Percentiles rank a stretch among this genome's conserved stretches.
Conservation (phyloP, 805 yeast species). For the Brettanomyces custersianus region DNA sequence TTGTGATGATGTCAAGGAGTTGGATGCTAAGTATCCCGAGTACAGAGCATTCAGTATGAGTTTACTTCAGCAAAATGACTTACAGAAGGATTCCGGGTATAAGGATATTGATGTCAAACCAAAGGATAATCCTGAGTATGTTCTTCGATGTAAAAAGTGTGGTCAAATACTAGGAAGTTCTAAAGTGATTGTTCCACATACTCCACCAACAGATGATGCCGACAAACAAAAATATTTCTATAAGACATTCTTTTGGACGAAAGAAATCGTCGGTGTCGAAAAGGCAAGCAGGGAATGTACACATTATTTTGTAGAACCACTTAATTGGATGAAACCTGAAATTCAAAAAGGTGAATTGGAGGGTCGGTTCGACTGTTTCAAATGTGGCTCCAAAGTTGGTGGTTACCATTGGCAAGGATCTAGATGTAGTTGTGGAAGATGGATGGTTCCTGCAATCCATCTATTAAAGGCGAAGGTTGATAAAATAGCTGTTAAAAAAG, state of each 20-base stretch:
- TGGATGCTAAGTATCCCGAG: slow-evolving; percentile 10
- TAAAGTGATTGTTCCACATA: slow-evolving; percentile 53
- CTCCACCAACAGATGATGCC: slow-evolving; percentile 47
- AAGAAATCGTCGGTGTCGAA: slow-evolving; percentile 48
- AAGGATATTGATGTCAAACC: slow-evolving; percentile 2
- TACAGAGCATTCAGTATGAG: slow-evolving; percentile 37
- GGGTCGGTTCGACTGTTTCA: slow-evolving; percentile 81
- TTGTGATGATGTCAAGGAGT: slow-evolving; percentile 28
- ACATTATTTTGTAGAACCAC: slow-evolving; percentile 81
- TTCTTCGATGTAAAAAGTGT: slow-evolving; percentile 74
- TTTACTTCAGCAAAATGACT: slow-evolving; percentile 22
- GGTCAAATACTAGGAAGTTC: slow-evolving; percentile 61
- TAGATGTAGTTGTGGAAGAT: slow-evolving; percentile 87
- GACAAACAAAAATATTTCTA: slow-evolving; percentile 61
- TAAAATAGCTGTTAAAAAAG: background rate
- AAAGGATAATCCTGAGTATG: slow-evolving; percentile 12
- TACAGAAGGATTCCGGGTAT: slow-evolving; percentile 1
- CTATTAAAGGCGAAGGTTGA: slow-evolving; percentile 78
- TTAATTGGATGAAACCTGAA: slow-evolving; percentile 86
- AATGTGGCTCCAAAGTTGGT: slow-evolving; percentile 79
- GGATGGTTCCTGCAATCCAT: slow-evolving; percentile 92
- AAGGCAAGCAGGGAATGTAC: slow-evolving; percentile 61
- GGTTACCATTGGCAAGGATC: slow-evolving; percentile 93
- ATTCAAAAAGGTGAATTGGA: slow-evolving; percentile 67
- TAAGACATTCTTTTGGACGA: slow-evolving; percentile 52